Evolutionary conservation across 129 eudicot species (phyloP), one percentile per base, ranked within the genome.

Genomic region (Artemisia annua): DNA sequence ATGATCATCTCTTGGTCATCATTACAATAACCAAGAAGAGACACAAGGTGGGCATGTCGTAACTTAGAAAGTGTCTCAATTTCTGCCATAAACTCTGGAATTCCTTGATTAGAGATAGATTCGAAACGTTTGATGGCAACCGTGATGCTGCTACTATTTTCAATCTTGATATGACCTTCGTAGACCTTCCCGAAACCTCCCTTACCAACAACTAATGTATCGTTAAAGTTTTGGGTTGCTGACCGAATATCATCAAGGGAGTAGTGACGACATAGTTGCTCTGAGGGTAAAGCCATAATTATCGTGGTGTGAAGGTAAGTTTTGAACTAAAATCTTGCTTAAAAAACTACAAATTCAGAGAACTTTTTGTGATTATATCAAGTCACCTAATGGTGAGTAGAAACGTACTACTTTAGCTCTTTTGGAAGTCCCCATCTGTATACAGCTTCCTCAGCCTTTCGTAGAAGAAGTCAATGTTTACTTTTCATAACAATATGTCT

Each of bases 181-280:
- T 75, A 77, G 24, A 51, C 56, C 56, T 51, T 51, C 56, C 56
- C 56, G 1, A 51, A 51, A 14, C 56, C 56, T 51, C 56, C 56
- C 56, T 51, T 0, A 11, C 56, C 56, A 11, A 51, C 18, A 51
- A 51, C 17, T n/a, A 51, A 51, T 0, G n/a, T 14, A 51, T 51
- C 56, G 1, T 3, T 14, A 51, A 51, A 51, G 56, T 51, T 51
- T 51, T 14, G 56, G 17, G 56, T 51, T 11, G 56, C 56, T 13
- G 17, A 30, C 39, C 4, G 63, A 4, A 77, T 61, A 1, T 77
- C 81, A 32, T 57, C 54, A 69, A 77, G 70, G 32, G 63, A 13
- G 17, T 13, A 51, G 56, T 51, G 56, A 51, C 17, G 56, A n/a
- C 56, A 51, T 11, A 51, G 56, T 51, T 51, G 56, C 3, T 51